phyloP scores from a whole-genome alignment of 805 yeast species.

The Candida chilensis region DNA sequence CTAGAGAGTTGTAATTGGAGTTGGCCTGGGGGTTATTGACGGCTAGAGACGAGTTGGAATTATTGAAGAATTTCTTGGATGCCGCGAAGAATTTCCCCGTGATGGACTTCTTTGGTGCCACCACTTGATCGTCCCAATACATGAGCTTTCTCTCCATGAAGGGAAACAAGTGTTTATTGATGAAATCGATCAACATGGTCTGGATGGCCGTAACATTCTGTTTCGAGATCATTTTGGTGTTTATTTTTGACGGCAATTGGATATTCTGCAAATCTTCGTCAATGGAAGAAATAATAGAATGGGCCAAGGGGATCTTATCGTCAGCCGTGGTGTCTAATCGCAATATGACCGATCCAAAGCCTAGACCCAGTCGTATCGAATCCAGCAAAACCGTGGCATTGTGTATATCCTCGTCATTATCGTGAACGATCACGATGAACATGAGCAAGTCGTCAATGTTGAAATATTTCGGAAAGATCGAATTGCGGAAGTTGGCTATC shows the following conservation, averaged over 20 bases:
- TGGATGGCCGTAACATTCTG: slow-evolving; percentile 29
- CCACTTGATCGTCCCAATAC: slow-evolving; percentile 76
- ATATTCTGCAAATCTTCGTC: slow-evolving; percentile 39
- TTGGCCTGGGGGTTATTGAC: too few species aligned
- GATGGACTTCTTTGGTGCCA: slow-evolving; percentile 68
- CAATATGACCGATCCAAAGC: slow-evolving; percentile 5
- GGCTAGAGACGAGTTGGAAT: too few species aligned
- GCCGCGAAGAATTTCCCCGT: slow-evolving; percentile 67
- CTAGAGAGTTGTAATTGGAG: slow-evolving; percentile 35
- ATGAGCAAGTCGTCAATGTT: slow-evolving; percentile 55
- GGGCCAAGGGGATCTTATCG: too few species aligned
- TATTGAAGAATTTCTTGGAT: slow-evolving; percentile 46
- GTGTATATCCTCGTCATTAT: slow-evolving; percentile 32
- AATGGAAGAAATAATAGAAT: slow-evolving; percentile 24
- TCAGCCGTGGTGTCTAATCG: too few species aligned
- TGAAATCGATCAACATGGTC: slow-evolving; percentile 33
- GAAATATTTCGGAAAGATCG: slow-evolving; percentile 49
- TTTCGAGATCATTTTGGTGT: slow-evolving; percentile 6
- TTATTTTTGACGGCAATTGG: slow-evolving; percentile 10
- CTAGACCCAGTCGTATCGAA: slow-evolving; percentile 19
- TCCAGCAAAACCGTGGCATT: slow-evolving; percentile 21
- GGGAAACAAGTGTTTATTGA: slow-evolving; percentile 51
- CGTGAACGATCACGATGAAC: slow-evolving; percentile 40
- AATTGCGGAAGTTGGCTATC: slow-evolving; percentile 41
- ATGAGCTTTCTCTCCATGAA: slow-evolving; percentile 80